A percentile compares a stretch with the other conserved stretches of the same genome.
These are phyloP conservation scores for Candida boidinii DNA, from an alignment of 805 yeast genomes.

Conservation along the genomic window DNA sequence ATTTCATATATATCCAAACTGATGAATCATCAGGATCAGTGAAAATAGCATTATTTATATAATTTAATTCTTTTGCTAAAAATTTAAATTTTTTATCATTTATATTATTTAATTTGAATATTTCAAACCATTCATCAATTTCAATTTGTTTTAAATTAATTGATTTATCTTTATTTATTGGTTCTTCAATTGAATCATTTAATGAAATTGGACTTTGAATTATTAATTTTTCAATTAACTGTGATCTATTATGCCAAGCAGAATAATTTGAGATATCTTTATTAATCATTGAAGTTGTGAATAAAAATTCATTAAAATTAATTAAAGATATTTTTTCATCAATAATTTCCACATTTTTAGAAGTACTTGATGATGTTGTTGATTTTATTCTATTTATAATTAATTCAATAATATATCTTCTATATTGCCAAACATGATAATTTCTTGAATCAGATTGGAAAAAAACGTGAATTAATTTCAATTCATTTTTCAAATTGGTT, in stretches of 20 bases:
- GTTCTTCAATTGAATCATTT: too few relatives aligned
- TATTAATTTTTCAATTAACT: constrained; percentile 50
- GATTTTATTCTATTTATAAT: constrained; percentile 17
- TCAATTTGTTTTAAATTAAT: constrained; percentile 3
- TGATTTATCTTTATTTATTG: constrained; percentile 4
- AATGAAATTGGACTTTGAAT: constrained; percentile 9
- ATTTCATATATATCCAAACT: constrained; percentile 80
- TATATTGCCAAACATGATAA: constrained; percentile 93
- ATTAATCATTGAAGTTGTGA: constrained; percentile 72
- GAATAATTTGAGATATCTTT: constrained; percentile 85
- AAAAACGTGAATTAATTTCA: constrained; percentile 59
- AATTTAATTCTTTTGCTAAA: constrained; percentile 49
- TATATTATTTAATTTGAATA: constrained; percentile 11
- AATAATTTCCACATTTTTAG: constrained; percentile 4
- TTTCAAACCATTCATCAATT: constrained; percentile 8
- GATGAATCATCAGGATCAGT: constrained; percentile 94
- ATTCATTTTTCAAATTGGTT: constrained; percentile 64
- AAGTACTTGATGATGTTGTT: constrained; percentile 16
- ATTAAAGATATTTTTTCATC: constrained; percentile 12
- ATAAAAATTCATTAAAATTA: constrained; percentile 52
- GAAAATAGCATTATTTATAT: constrained; percentile 75
- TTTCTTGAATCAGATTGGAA: constrained; percentile 72
- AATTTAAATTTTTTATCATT: constrained; percentile 23
- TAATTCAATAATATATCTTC: constrained; percentile 56
- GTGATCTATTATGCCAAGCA: constrained; percentile 90